A percentile compares a stretch with the other conserved stretches of the same genome.
phyloP scores from a whole-genome alignment of 768 basidiomycete genomes.

The Suillus lakei region DNA sequence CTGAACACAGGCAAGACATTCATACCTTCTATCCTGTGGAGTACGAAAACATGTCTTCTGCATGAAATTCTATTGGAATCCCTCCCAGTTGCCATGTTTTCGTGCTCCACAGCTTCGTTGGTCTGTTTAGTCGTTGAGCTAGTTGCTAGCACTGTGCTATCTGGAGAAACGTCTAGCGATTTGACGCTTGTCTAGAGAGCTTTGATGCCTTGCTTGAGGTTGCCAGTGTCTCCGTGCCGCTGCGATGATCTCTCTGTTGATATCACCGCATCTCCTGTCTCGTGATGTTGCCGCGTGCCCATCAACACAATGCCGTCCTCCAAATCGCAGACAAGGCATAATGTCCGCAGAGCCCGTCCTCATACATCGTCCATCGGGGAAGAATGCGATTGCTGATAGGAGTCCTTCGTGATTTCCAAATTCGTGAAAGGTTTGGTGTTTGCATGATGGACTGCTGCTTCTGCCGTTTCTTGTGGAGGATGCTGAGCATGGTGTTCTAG shows the following conservation, averaged over 20 bases:
- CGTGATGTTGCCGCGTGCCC: neutral
- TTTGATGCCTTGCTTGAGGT: neutral
- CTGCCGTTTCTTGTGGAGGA: neutral
- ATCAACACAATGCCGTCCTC: neutral
- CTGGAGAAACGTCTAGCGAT: neutral
- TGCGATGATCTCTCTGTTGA: neutral
- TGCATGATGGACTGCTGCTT: neutral
- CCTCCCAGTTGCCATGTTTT: neutral
- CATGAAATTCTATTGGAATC: neutral
- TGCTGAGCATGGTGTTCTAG: neutral
- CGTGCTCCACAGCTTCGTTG: neutral
- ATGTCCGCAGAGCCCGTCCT: neutral
- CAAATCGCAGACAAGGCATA: neutral
- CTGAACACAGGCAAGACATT: neutral
- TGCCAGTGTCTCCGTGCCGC: neutral
- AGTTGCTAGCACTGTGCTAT: neutral
- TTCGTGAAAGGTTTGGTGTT: neutral
- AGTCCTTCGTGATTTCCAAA: neutral
- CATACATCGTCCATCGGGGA: neutral
- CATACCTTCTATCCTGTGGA: neutral
- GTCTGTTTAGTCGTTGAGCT: neutral
- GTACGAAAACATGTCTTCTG: neutral
- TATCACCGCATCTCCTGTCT: neutral
- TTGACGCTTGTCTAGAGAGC: neutral
- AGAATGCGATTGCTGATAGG: neutral